Base-by-base conservation (phyloP, 257 asterid species). In the Mentha longifolia region DNA sequence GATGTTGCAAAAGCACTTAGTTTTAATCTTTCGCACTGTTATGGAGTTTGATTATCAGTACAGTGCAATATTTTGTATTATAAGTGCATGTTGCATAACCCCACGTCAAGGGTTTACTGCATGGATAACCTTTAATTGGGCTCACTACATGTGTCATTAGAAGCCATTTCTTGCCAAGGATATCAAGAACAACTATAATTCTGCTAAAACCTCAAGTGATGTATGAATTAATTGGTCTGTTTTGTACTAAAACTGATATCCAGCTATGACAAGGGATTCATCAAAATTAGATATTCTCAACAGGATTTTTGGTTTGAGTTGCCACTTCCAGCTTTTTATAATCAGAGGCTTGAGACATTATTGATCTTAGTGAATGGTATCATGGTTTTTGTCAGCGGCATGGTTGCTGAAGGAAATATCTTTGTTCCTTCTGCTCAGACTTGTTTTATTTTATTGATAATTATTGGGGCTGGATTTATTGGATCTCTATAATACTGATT, bases 331-430 rank as follows among this genome's bases (percentile, higher is more conserved):
- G 47, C 25, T 58, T 41, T 54, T 25, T 51, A 41, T 22, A 39
- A 68, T 56, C 11, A 25, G 17, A 43, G 42, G 65, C 43, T 55
- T 42, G 30, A 15, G 33, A 37, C 25, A 13, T 35, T 37, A 35
- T 9, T 20, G 14, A 55, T 68, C 55, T 7, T 39, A 20, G 35
- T 12, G 61, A 63, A 41, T 13, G 58, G 41, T 61, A 47, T 67
- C 41, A 13, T 39, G 60, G 35, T 60, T 52, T 67, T 65, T 46
- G 49, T 55, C 50, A 20, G 41, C 63, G 41, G 20, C 62, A 70
- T 35, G 70, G 71, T 56, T 65, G 72, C 66, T 68, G 47, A 20
- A 47, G 74, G 67, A 67, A 47, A 54, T 66, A 33, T 50, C 54
- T 20, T 78, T 50, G 19, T 30, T 70, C 54, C 46, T 65, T 56